Evolutionary conservation across 805 yeast genomes (phyloP), one percentile per base, ranked within the genome.

Genomic region (Cyberlindnera bimundalis): DNA sequence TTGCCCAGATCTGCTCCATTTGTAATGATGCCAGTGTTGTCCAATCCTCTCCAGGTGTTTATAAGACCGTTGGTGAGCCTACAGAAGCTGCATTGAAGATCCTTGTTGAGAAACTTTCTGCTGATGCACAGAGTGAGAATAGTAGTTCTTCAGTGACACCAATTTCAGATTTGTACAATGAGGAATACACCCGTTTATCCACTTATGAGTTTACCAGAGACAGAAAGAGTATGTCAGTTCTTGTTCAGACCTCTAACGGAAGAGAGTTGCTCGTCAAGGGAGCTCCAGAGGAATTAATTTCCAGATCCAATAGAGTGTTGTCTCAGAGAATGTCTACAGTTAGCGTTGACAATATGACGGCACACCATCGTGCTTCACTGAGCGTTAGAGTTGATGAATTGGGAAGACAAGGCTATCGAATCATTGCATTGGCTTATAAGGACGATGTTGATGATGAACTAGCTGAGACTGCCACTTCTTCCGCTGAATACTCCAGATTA

Each of bases 61-160:
- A 29, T 41, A 53, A 48, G 39, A 47, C 59, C 23, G 55, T 66
- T 50, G 81, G 81, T 36, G 81, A 76, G 54, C 78, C 80, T 21
- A 76, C 80, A 7, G 81, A 76, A 55, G 77, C 78, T 16, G 74
- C 79, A 9, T 73, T 74, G 47, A 62, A 62, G 39, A 71, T 77
- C 14, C 47, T 71, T 19, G 65, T 66, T 24, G 59, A 64, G 37
- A 55, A 55, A 19, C 43, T 50, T 8, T 48, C 56, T 4, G 43
- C 41, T 5, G 46, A 61, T 12, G 39, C 54, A 23, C 25, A 58
- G 44, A 33, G 37, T 27, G 70, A 73, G 32, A 71, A 71, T 8
- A 61, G 21, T 3, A 12, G 34, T 12, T 18, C 43, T 2, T 70
- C 48, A 11, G 45, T 49, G 4, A 56, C 59, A 2, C 59, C 61